Evolutionary conservation across 192 early-diverging fungal genomes (phyloP), one percentile per base, ranked within the genome.

Genomic region (Mortierella claussenii): DNA sequence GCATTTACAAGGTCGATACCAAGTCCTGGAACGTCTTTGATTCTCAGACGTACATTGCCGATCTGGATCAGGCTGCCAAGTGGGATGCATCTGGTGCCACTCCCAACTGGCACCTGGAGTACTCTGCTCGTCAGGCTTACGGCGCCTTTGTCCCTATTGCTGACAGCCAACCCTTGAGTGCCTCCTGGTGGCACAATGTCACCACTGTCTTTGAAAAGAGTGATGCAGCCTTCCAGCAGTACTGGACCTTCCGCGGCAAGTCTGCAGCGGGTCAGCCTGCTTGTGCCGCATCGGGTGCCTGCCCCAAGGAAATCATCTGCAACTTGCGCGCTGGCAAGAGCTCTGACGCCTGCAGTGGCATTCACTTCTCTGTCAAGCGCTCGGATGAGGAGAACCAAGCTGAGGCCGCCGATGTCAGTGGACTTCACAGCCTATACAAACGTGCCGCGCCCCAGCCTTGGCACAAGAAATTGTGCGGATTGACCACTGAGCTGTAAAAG

Each of bases 61-160:
- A 86, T 43, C 49, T 86, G 13, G 65, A 78, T 57, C 52, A 82
- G 30, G 80, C 71, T 8, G 44, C 69, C 17, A 68, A 65, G 13
- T 86, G 85, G 85, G 69, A 68, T 27, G 47, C 59, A 34, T 31
- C 60, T 18, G 54, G 52, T 43, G 18, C 53, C 8, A 32, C 68
- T 15, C 69, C 80, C 60, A 83, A 82, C 68, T 86, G 85, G 85
- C 85, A 86, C 55, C 34, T 82, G 28, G 82, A 86, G 58, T 86
- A 86, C 55, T 82, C 80, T 59, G 82, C 85, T 21, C 65, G 81
- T 43, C 51, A 81, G 30, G 71, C 78, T 21, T 86, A 79, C 34
- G 58, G 81, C 11, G 50, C 79, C 18, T 61, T 55, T 23, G 47
- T 55, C 5, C 67, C 67, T 20, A 58, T 68, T 33, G 57, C 70